A percentile compares a stretch with the other conserved stretches of the same genome.
These are phyloP conservation scores for Botryotinia globosa DNA, from an alignment of 2,329 filamentous ascomycete genomes.

Conservation along the genomic window DNA sequence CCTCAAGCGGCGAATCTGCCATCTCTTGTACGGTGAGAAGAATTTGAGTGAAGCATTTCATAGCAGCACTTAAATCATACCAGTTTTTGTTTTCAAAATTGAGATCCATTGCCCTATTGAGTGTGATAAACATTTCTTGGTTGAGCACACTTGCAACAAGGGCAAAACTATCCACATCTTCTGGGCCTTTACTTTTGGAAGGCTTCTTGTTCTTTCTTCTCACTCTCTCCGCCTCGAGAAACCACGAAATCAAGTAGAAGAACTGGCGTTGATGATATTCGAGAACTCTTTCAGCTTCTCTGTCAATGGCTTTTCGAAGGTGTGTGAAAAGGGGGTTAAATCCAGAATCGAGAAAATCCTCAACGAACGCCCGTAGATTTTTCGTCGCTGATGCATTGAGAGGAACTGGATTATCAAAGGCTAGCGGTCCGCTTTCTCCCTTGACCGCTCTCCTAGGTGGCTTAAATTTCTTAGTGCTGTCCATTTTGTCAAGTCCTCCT, in stretches of 20 bases:
- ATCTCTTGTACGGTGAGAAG: conserved; percentile 91
- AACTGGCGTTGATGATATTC: conserved; percentile 78
- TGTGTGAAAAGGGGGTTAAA: conserved; percentile 91
- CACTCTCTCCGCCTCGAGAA: conserved; percentile 78
- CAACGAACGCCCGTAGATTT: conserved; percentile 77
- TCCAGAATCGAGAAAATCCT: conserved; percentile 89
- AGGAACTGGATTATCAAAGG: conserved; percentile 71
- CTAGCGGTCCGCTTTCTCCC: conserved; percentile 62
- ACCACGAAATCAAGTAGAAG: conserved; percentile 92
- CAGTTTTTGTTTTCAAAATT: conserved; percentile 81
- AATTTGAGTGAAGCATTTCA: conserved; percentile 95
- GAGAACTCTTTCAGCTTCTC: conserved; percentile 79
- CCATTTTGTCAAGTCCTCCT: conserved; percentile 80
- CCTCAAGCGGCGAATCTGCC: conserved; percentile 76
- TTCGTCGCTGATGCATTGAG: conserved; percentile 72
- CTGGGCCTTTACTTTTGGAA: conserved; percentile 45
- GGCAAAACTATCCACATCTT: conserved; percentile 72
- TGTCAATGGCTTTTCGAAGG: conserved; percentile 83
- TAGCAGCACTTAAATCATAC: conserved; percentile 80
- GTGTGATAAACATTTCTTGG: conserved; percentile 88
- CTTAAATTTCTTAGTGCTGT: conserved; percentile 85
- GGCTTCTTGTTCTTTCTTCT: conserved; percentile 61
- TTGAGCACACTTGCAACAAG: conserved; percentile 87
- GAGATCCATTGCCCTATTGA: conserved; percentile 79
- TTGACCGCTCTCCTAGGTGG: conserved; percentile 66